phyloP scores from a whole-genome alignment of 2,329 filamentous ascomycete genomes.

The Fusarium agapanthi region DNA sequence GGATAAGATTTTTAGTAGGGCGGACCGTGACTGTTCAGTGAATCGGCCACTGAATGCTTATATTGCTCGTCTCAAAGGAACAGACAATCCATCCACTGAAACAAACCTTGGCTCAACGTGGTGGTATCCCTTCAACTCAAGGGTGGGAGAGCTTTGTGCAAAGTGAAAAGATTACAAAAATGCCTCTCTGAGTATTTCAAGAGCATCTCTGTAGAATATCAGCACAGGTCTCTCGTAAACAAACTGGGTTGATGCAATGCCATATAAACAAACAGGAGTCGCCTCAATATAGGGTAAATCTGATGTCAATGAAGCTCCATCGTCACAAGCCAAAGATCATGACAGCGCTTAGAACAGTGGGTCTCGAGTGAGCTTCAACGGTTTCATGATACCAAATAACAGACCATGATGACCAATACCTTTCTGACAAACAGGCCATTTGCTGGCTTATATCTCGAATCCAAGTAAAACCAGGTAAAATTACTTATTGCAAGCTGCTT shows the following conservation, averaged over 20 bases:
- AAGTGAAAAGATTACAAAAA: not conserved
- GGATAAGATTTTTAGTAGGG: fast-evolving
- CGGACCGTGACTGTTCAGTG: not conserved
- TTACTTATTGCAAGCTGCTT: not conserved
- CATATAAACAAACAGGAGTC: not conserved
- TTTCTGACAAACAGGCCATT: fast-evolving
- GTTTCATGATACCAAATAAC: not conserved
- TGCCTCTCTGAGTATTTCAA: no score
- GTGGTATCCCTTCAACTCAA: not conserved
- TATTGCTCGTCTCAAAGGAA: not conserved
- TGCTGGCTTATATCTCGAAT: fast-evolving
- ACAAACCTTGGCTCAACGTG: fast-evolving
- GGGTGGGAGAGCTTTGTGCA: not conserved
- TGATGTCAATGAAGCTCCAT: not conserved
- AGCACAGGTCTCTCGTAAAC: fast-evolving
- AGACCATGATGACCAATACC: not conserved
- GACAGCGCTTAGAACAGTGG: slow-evolving; percentile 11
- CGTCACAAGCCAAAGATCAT: not conserved
- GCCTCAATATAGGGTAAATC: not conserved
- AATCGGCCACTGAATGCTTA: not conserved
- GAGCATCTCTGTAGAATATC: fast-evolving
- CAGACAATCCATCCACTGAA: not conserved
- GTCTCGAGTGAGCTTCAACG: not conserved
- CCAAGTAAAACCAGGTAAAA: fast-evolving
- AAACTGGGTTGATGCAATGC: not conserved